Evolutionary conservation across 1,284 basidiomycete genomes (phyloP).

Genomic region (Gymnopus androsaceus): DNA sequence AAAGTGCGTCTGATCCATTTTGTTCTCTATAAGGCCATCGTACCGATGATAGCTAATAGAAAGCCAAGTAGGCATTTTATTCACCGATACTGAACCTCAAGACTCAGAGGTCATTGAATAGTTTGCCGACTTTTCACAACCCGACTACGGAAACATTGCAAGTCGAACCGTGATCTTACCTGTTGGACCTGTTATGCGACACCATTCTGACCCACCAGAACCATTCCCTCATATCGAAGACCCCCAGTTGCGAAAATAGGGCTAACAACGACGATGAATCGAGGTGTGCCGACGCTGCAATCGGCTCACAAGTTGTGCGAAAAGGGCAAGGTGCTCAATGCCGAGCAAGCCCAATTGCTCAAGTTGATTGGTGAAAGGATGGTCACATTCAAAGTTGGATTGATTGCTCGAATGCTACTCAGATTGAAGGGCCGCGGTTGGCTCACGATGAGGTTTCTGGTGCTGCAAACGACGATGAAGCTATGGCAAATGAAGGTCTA

Average conservation of each 20-base stretch:
- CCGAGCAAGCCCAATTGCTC: slow-evolving; percentile 86
- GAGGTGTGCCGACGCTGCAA: slow-evolving; percentile 86
- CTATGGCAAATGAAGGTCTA: slow-evolving; percentile 37
- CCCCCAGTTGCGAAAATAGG: slow-evolving; percentile 90
- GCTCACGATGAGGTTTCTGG: slow-evolving; percentile 41
- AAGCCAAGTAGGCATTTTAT: slow-evolving; percentile 93
- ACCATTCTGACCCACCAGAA: slow-evolving; percentile 73
- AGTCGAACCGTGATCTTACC: slow-evolving; percentile 78
- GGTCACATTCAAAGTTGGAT: slow-evolving; percentile 76
- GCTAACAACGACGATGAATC: slow-evolving; percentile 81
- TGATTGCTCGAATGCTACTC: slow-evolving; percentile 68
- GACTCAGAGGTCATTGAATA: slow-evolving; percentile 94
- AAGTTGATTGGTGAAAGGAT: slow-evolving; percentile 87
- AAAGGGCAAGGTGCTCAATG: slow-evolving; percentile 76
- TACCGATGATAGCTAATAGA: slow-evolving; percentile 71
- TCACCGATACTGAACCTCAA: slow-evolving; percentile 85
- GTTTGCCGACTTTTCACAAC: slow-evolving; percentile 89
- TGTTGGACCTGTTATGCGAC: slow-evolving; percentile 71
- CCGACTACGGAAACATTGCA: slow-evolving; percentile 89
- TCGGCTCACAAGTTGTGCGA: slow-evolving; percentile 85
- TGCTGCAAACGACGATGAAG: slow-evolving; percentile 34
- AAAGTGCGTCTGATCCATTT: slow-evolving; percentile 52
- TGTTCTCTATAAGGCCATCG: too few relatives aligned
- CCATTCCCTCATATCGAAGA: slow-evolving; percentile 98
- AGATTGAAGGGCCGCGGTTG: slow-evolving; percentile 51